A percentile compares a stretch with the other conserved stretches of the same genome.
phyloP scores from a whole-genome alignment of 495 filamentous ascomycete genomes.

The Choiromyces venosus region DNA sequence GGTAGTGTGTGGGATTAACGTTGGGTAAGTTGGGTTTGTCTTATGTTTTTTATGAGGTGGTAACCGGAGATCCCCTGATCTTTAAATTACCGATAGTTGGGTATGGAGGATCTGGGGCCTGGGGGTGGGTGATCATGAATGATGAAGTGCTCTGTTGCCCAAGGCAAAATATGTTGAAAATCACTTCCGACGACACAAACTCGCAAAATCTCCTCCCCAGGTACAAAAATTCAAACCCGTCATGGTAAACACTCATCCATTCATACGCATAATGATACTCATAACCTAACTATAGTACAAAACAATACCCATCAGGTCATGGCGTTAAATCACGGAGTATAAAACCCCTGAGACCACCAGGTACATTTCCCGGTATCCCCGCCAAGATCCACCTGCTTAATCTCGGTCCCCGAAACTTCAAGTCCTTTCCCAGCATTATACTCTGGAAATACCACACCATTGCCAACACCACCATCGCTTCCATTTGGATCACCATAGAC shows the following conservation, averaged over 20 bases:
- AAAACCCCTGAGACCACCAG: conserved; percentile 6
- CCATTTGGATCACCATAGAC: conserved; percentile 14
- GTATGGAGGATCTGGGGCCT: not conserved
- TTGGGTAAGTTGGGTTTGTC: not conserved
- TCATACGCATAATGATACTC: not conserved
- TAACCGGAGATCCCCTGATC: not conserved
- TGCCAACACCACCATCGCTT: not conserved
- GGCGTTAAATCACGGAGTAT: not conserved
- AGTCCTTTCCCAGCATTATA: conserved; percentile 9
- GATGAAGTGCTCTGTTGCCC: too few relatives aligned
- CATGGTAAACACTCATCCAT: not conserved
- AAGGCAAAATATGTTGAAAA: not conserved
- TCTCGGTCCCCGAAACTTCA: not conserved
- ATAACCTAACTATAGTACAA: not conserved
- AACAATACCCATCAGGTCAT: not conserved
- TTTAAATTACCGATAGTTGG: not conserved
- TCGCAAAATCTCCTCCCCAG: not conserved
- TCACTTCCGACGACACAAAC: not conserved
- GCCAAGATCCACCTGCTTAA: not conserved
- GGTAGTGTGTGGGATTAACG: not conserved
- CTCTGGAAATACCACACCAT: conserved; percentile 10
- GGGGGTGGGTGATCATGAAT: not conserved
- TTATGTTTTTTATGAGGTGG: not conserved
- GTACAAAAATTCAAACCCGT: not conserved
- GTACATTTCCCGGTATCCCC: conserved; percentile 6